Evolutionary conservation across 2,329 filamentous ascomycete genomes (phyloP).

Genomic region (Fusarium liriodendri): DNA sequence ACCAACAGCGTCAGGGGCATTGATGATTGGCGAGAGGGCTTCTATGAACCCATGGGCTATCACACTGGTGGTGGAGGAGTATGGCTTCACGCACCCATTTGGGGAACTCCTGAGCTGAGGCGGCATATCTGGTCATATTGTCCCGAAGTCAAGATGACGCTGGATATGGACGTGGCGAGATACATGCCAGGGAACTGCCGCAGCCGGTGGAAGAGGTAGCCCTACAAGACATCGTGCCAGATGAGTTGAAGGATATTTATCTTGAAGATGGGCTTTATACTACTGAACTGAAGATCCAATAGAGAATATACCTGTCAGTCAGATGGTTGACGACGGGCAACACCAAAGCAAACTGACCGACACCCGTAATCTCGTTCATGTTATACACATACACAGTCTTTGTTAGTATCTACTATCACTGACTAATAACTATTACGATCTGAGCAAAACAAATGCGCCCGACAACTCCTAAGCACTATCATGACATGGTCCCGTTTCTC

Average conservation of each 20-base stretch:
- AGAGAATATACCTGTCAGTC: not conserved
- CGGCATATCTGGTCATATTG: conserved; percentile 67
- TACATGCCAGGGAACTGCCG: conserved; percentile 62
- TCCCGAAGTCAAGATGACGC: conserved; percentile 68
- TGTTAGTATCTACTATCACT: not conserved
- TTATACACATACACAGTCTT: not conserved
- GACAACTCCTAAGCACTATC: conserved; percentile 14
- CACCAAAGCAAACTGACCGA: not conserved
- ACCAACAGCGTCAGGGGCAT: conserved; percentile 54
- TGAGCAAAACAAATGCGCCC: not conserved
- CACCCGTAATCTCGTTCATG: not conserved
- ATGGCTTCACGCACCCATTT: conserved; percentile 58
- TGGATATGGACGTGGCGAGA: conserved; percentile 64
- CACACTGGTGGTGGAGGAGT: conserved; percentile 64
- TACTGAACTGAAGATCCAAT: not conserved
- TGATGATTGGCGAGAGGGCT: conserved; percentile 63
- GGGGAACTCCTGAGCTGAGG: conserved; percentile 59
- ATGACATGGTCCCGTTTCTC: conserved; percentile 11
- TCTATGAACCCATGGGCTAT: conserved; percentile 69
- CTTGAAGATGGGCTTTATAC: not conserved
- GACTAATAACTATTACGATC: conserved; percentile 3
- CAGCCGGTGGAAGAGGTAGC: conserved; percentile 26
- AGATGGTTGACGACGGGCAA: not conserved
- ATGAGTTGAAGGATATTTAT: not conserved
- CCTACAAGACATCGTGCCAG: not conserved